Conservation (phyloP, 257 asterid genomes). For the Solanum tacnaense region DNA sequence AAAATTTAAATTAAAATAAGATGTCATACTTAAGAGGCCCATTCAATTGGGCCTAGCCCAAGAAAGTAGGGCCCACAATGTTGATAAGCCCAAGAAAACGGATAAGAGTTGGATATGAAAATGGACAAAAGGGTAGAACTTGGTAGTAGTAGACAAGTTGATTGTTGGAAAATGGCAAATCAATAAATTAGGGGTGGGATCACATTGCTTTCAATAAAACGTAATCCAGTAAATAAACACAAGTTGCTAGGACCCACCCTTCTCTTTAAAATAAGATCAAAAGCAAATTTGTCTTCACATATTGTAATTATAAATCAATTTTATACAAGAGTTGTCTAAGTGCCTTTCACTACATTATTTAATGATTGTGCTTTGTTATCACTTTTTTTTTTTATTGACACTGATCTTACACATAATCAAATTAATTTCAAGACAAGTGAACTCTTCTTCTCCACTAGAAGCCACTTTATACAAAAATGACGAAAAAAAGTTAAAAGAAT, state of each 20-base stretch:
- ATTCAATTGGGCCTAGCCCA: background rate
- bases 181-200: conserved; percentile 9
- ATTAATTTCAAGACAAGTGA: background rate
- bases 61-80: background rate
- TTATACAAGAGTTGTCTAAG: background rate
- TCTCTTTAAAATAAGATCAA: background rate
- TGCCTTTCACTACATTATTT: background rate
- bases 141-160: background rate
- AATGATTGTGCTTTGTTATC: background rate
- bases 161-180: conserved; percentile 5
- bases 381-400: background rate
- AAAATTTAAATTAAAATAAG: background rate
- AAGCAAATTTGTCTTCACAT: conserved; percentile 6
- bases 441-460: background rate
- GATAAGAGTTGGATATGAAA: conserved; percentile 1
- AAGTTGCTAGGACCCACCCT: conserved; percentile 1
- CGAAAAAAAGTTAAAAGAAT: background rate
- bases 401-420: background rate
- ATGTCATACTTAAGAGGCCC: background rate
- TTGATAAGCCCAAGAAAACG: conserved; percentile 2
- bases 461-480: background rate
- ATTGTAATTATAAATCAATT: background rate
- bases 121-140: background rate
- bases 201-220: conserved; percentile 4
- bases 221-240: conserved; percentile 1